Conservation (phyloP, 345 rosid species). For the Syzygium jambos region DNA sequence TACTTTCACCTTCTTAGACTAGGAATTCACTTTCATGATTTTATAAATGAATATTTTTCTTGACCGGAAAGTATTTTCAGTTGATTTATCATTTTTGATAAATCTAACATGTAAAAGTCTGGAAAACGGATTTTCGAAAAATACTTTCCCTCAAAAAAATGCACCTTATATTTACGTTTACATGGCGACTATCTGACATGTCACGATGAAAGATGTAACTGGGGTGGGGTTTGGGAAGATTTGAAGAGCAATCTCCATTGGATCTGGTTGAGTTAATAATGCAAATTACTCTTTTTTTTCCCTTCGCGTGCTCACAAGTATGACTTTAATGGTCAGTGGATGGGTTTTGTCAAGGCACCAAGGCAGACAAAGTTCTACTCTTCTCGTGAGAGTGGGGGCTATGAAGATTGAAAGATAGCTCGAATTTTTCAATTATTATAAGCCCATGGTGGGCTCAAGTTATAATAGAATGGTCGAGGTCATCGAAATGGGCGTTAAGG, state of each 20-base stretch:
- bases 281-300: no score
- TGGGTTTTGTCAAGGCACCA: background rate
- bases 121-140: no score
- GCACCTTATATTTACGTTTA: background rate
- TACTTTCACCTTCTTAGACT: no score
- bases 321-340: background rate
- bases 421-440: background rate
- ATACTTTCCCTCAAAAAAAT: no score
- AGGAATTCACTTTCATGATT: no score
- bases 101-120: no score
- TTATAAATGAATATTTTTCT: no score
- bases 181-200: background rate
- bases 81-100: no score
- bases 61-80: no score
- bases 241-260: background rate
- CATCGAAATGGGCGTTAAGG: background rate
- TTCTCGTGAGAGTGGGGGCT: background rate
- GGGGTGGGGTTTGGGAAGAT: background rate
- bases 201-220: background rate
- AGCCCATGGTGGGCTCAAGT: background rate
- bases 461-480: background rate
- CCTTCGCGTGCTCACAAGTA: background rate
- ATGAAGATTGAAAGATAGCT: background rate
- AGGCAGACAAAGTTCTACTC: background rate
- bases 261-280: background rate